Conservation (phyloP, 176 grass and related monocot genomes). For the Ensete glaucum region DNA sequence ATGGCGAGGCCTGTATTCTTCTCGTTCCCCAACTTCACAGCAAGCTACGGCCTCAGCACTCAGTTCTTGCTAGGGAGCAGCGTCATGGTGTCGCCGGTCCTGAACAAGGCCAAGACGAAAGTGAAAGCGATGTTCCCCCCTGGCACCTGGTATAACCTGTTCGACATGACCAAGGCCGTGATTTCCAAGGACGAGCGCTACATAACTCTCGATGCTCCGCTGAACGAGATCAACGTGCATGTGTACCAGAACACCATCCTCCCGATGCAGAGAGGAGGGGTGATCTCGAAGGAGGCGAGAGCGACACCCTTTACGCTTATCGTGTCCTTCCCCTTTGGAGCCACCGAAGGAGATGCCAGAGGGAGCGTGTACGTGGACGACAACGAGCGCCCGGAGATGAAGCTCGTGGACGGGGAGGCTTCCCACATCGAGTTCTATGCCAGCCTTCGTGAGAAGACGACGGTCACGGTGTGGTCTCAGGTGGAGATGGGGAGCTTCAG, state of each 20-base stretch:
- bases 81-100: slow-evolving; percentile 81
- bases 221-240: slow-evolving; percentile 85
- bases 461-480: slow-evolving; percentile 57
- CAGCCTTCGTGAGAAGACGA: slow-evolving; percentile 43
- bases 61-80: slow-evolving; percentile 64
- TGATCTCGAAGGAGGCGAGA: slow-evolving; percentile 53
- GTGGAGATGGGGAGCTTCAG: slow-evolving; percentile 47
- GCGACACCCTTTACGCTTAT: slow-evolving; percentile 79
- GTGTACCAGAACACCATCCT: slow-evolving; percentile 70
- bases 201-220: slow-evolving; percentile 51
- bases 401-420: slow-evolving; percentile 62
- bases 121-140: slow-evolving; percentile 73
- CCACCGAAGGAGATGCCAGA: slow-evolving; percentile 36
- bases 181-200: slow-evolving; percentile 25
- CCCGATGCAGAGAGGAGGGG: slow-evolving; percentile 82
- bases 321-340: slow-evolving; percentile 52
- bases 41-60: slow-evolving; percentile 78
- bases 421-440: slow-evolving; percentile 50
- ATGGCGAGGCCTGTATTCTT: slow-evolving; percentile 75
- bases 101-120: slow-evolving; percentile 43
- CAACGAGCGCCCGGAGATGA: slow-evolving; percentile 82
- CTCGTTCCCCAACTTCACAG: slow-evolving; percentile 64
- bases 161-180: slow-evolving; percentile 63
- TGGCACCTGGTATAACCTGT: slow-evolving; percentile 87
- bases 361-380: slow-evolving; percentile 78